phyloP scores from a whole-genome alignment of 345 rosid genomes.

The Hypericum perforatum region DNA sequence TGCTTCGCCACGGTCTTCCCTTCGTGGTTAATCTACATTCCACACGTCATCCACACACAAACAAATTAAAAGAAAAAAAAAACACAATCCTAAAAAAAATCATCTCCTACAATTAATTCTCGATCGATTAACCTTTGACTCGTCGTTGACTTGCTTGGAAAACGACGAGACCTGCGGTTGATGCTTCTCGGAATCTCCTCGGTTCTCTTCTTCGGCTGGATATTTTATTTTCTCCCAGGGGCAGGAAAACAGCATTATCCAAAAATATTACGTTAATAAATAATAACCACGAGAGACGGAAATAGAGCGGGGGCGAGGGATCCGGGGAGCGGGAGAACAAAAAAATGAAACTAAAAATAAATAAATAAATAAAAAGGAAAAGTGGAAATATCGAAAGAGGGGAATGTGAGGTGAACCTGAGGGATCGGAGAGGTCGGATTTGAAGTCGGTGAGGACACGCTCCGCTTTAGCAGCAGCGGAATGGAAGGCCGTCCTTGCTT shows the following conservation, averaged over 20 bases:
- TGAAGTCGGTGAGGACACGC: constrained; percentile 59
- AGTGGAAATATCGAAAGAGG: not conserved
- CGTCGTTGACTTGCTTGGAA: too few relatives aligned
- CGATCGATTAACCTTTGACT: too few relatives aligned
- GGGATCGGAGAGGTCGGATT: constrained; percentile 69
- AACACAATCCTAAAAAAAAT: not conserved
- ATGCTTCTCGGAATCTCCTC: too few relatives aligned
- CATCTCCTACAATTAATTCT: too few relatives aligned
- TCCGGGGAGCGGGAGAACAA: not conserved
- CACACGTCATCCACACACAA: not conserved
- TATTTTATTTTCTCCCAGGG: too few relatives aligned
- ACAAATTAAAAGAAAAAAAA: not conserved
- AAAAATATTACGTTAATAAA: too few relatives aligned
- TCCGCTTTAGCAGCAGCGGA: constrained; percentile 98
- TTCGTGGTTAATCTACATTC: constrained; percentile 40
- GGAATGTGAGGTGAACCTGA: constrained; percentile 29
- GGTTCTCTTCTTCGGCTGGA: too few relatives aligned
- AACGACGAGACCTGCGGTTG: too few relatives aligned
- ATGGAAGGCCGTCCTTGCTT: constrained; percentile 84
- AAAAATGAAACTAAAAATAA: not conserved
- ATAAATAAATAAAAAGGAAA: not conserved
- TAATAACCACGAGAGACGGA: too few relatives aligned
- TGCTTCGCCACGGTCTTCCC: constrained; percentile 56
- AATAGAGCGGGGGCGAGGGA: too few relatives aligned
- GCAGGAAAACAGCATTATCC: too few relatives aligned